A percentile compares a stretch with the other conserved stretches of the same genome.
These are phyloP conservation scores for Trypanosomatidae sp. DNA, from an alignment of 208 protist species.

Conservation along the genomic window DNA sequence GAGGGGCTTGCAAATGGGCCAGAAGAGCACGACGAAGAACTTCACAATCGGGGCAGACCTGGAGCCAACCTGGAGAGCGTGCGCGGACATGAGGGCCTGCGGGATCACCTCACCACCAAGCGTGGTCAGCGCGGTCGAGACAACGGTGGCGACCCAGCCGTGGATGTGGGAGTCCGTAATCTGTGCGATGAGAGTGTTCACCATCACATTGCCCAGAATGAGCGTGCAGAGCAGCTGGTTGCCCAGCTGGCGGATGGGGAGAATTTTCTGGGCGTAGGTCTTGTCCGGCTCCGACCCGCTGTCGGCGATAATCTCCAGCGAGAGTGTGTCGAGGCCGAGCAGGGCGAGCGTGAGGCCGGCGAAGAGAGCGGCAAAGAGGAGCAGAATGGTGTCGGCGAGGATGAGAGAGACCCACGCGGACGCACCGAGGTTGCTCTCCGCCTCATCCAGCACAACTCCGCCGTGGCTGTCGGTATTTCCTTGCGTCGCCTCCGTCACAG, in stretches of 20 bases:
- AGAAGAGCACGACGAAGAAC: slow-evolving; percentile 94
- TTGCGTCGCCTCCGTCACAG: not conserved
- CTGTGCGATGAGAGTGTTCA: slow-evolving; percentile 95
- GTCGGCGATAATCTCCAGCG: slow-evolving; percentile 92
- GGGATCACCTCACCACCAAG: slow-evolving; percentile 96
- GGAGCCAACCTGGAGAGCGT: slow-evolving; percentile 93
- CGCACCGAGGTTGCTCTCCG: slow-evolving; percentile 18
- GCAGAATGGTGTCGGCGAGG: slow-evolving; percentile 74
- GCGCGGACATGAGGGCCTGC: slow-evolving; percentile 92
- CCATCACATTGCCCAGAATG: slow-evolving; percentile 96
- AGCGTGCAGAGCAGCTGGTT: slow-evolving; percentile 97
- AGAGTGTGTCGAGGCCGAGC: slow-evolving; percentile 93
- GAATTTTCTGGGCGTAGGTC: slow-evolving; percentile 92
- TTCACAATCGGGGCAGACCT: slow-evolving; percentile 90
- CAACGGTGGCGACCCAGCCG: slow-evolving; percentile 86
- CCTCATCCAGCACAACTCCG: slow-evolving; percentile 3
- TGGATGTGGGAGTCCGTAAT: slow-evolving; percentile 90
- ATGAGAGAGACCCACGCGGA: slow-evolving; percentile 79
- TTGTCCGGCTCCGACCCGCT: slow-evolving; percentile 88
- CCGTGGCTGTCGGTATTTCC: not conserved
- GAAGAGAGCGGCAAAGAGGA: slow-evolving; percentile 94
- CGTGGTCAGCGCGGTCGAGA: slow-evolving; percentile 94
- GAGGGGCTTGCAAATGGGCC: slow-evolving; percentile 93
- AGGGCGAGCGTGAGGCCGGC: slow-evolving; percentile 96
- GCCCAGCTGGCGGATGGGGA: slow-evolving; percentile 94